Evolutionary conservation across 192 early-diverging fungal species (phyloP).

Genomic region (Umbelopsis isabellina): DNA sequence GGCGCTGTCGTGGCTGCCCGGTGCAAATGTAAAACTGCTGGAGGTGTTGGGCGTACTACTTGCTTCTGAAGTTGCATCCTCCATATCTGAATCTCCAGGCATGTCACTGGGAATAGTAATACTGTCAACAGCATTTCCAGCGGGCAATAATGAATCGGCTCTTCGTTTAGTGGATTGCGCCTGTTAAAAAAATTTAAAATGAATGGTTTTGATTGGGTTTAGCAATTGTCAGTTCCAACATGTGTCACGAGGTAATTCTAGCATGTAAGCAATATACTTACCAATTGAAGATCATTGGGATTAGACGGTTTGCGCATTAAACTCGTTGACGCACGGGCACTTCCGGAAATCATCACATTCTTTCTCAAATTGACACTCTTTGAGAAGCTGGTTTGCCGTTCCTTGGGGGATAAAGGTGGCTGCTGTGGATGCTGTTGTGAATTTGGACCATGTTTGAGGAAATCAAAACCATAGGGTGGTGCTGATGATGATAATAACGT

Average conservation of each 20-base stretch:
- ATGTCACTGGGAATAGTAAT: conserved; percentile 28
- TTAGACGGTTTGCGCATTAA: conserved; percentile 11
- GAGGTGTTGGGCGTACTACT: background rate
- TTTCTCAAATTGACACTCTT: conserved; percentile 3
- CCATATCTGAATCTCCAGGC: conserved; percentile 28
- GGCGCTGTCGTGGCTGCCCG: background rate
- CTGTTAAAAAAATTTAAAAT: background rate
- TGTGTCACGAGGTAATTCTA: conserved; percentile 10
- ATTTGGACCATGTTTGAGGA: background rate
- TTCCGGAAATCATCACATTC: conserved; percentile 28
- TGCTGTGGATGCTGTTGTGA: background rate
- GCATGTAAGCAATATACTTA: background rate
- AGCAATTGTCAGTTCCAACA: background rate
- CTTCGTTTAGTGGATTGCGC: conserved; percentile 22
- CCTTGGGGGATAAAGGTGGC: background rate
- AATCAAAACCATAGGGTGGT: conserved; percentile 35
- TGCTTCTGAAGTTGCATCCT: background rate
- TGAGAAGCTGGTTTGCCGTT: conserved; percentile 4
- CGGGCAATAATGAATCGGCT: conserved; percentile 14
- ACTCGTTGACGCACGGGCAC: conserved; percentile 23
- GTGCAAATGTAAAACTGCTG: background rate
- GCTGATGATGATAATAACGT: conserved; percentile 41
- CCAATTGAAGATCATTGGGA: conserved; percentile 18
- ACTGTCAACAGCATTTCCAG: conserved; percentile 16
- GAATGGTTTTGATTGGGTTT: too few species aligned